Base-by-base conservation (phyloP, 2,329 filamentous ascomycete genomes). In the Pseudopithomyces chartarum region DNA sequence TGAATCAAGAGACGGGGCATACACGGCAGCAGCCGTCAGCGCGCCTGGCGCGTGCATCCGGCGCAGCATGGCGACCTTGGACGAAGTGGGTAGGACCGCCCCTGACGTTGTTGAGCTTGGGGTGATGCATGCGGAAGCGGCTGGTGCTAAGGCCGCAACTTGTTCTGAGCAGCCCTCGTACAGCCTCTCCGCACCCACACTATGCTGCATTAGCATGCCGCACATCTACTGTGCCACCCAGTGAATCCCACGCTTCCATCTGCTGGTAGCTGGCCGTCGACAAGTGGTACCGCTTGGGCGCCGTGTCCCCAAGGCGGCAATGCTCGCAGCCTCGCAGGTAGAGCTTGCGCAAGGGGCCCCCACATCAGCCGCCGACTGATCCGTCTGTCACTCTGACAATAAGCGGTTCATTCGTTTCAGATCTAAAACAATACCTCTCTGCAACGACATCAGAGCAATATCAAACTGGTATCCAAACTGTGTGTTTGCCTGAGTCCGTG, bases 121-220 rank as follows among this genome's bases (percentile, higher is more conserved):
- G 20, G 32, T 48, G 47, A 50, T 50, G 47, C 47, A 49, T 49
- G 47, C 47, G 47, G 47, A 51, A 42, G 38, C 38, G 38, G 33
- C 48, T 51, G 33, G 48, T 46, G 43, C 20, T 29, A 22, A 15
- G 47, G 8, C 46, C 46, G 22, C 34, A 15, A 17, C 26, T 20
- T 15, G 48, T 51, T 51, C 48, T 38, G 20, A 51, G 48, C 48
- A 36, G 42, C 15, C 23, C 6, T 15, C 20, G 23, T 42, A 42
- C 36, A n/a, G 33, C 38, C 48, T 20, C 38, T 32, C n/a, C 17
- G 20, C 22, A 20, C 36, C 19, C 23, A 38, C 46, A 39, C 20
- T 6, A 22, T 33, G n/a, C 38, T 33, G 38, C 36, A 19, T 42
- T 42, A 40, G 23, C 17, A 17, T 43, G 38, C 11, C 38, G 23